These are phyloP conservation scores for Volvariella volvacea DNA, from an alignment of 1,284 basidiomycete species.

Conservation along the genomic window DNA sequence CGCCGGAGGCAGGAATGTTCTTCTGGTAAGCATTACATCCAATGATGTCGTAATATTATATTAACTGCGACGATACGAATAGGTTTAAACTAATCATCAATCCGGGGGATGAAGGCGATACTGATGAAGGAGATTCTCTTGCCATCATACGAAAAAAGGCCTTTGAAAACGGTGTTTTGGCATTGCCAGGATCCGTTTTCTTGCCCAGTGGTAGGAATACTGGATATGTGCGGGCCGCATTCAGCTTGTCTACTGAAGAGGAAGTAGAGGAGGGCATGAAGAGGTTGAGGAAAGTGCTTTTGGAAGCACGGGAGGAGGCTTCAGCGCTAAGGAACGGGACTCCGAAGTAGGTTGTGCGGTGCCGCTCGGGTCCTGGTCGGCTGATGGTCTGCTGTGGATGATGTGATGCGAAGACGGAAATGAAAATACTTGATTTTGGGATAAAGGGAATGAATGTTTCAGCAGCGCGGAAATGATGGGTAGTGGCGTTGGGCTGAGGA, in stretches of 20 bases:
- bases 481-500: too few relatives aligned
- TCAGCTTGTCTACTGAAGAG: constrained; percentile 67
- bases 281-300: constrained; percentile 59
- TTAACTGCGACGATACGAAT: neutral
- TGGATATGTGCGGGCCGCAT: constrained; percentile 74
- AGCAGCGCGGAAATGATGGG: too few relatives aligned
- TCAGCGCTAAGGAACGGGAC: neutral
- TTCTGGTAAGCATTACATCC: constrained; percentile 52
- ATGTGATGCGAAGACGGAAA: neutral
- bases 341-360: constrained; percentile 1
- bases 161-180: constrained; percentile 77
- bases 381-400: constrained; percentile 2
- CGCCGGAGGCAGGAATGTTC: constrained; percentile 89
- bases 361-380: constrained; percentile 2
- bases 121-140: constrained; percentile 63
- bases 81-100: constrained; percentile 64
- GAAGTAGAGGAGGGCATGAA: constrained; percentile 72
- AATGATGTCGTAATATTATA: constrained; percentile 1
- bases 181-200: constrained; percentile 80
- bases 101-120: constrained; percentile 19
- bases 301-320: constrained; percentile 32
- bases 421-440: too few relatives aligned
- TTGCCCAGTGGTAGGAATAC: constrained; percentile 64
- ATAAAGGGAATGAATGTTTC: too few relatives aligned
- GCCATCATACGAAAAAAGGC: constrained; percentile 76